Evolutionary conservation across 371 early-diverging fungal species (phyloP), one percentile per base, ranked within the genome.

Genomic region (Rhizomucor pusillus): DNA sequence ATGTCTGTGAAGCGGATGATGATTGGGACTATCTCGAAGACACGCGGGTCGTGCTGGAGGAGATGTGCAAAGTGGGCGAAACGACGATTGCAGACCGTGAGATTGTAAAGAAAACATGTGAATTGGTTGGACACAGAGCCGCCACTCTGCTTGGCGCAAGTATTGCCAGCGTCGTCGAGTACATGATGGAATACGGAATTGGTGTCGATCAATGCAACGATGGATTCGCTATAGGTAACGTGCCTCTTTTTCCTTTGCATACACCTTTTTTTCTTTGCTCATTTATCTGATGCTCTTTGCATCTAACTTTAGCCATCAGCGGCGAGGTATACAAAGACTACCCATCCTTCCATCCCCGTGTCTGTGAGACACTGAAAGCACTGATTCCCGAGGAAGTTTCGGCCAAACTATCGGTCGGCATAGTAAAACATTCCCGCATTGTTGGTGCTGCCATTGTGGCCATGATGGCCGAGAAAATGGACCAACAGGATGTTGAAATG

Each of bases 391-490:
- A 70, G 45, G 61, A 73, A 23, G 57, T 77, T 11, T 68, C 77
- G 0, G 52, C 65, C 4, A 68, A 62, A 50, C 33, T 77, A 25
- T 73, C 77, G 1, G 71, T 77, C 0, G 77, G 71, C n/a, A 69
- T 77, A 40, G 73, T 77, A 22, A 65, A 73, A 50, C 66, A 69
- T 47, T 73, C 73, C 24, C 62, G 77, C 33, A 72, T 77, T 60
- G 77, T 77, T 11, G 77, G 77, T 46, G 73, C 73, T 9, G 77
- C 77, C 34, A 73, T 77, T 53, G 73, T 77, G 18, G 77, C 77
- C 19, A 77, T 77, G 77, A 71, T 77, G 77, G 73, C 73, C 29
- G 77, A 77, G 45, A 63, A 50, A 44, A 74, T 74, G 47, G 47
- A 47, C 29, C 56, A 58, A 43, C 55, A 54, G 43, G 64, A 63